These are phyloP conservation scores for Colletotrichum zoysiae DNA, from an alignment of 2,329 filamentous ascomycete genomes.

Conservation along the genomic window DNA sequence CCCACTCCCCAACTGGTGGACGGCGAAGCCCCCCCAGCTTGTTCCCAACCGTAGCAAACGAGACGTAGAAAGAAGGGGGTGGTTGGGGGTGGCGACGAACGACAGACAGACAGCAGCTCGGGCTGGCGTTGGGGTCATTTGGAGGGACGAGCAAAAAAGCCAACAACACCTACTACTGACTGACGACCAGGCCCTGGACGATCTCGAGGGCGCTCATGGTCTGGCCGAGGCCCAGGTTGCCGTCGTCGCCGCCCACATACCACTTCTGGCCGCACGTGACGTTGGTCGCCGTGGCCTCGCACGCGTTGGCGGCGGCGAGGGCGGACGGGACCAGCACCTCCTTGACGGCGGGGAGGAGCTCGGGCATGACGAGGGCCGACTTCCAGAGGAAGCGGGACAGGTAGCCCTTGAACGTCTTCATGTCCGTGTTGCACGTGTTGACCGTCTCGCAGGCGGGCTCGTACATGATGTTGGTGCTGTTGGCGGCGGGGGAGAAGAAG, in stretches of 20 bases:
- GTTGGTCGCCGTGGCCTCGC: constrained; percentile 66
- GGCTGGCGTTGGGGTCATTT: neutral
- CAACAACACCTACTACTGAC: constrained; percentile 46
- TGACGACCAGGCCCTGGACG: constrained; percentile 66
- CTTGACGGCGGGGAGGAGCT: constrained; percentile 61
- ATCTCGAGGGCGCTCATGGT: constrained; percentile 75
- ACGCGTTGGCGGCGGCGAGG: constrained; percentile 66
- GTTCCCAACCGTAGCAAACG: neutral
- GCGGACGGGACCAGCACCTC: constrained; percentile 65
- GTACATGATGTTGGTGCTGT: constrained; percentile 71
- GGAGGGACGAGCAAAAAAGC: constrained; percentile 49
- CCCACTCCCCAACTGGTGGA: neutral
- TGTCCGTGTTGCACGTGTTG: constrained; percentile 70
- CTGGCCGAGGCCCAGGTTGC: constrained; percentile 68
- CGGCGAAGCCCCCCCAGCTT: neutral
- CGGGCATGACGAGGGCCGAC: constrained; percentile 68
- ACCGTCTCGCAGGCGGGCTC: constrained; percentile 75
- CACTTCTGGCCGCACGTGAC: constrained; percentile 72
- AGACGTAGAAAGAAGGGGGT: neutral
- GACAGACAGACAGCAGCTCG: neutral
- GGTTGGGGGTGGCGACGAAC: neutral
- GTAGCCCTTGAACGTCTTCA: constrained; percentile 77
- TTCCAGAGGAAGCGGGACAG: constrained; percentile 74
- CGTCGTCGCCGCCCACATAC: constrained; percentile 70
- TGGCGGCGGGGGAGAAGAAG: constrained; percentile 67